Evolutionary conservation across 2,329 filamentous ascomycete species (phyloP), one percentile per base, ranked within the genome.

Genomic region (Clonostachys chloroleuca): DNA sequence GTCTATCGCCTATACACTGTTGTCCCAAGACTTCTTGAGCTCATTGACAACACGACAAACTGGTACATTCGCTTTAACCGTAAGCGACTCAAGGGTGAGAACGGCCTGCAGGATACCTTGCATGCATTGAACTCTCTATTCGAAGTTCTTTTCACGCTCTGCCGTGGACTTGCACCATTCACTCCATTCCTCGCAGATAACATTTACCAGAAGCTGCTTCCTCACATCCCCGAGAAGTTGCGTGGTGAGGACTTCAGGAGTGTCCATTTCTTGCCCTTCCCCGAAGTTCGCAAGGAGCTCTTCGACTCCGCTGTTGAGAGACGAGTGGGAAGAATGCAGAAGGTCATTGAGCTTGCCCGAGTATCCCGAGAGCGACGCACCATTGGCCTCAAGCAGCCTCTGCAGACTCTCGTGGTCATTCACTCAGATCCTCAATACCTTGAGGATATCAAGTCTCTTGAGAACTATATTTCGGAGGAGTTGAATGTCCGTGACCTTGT

Each of bases 51-150:
- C 68, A 91, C 89, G 5, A 96, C 92, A n/a, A 97, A 97, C 69
- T 96, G 92, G 92, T 96, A 96, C 69, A 96, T 96, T 64, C 82
- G 91, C 51, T 95, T 96, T 74, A 96, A 96, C 74, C 81, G 92
- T 47, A 88, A 88, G 66, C 83, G 92, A 47, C 76, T 96, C 55
- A 96, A 96, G 81, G 92, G 92, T 40, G 91, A 95, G 62, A 84
- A 89, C 54, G 90, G 91, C 16, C 68, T 89, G 20, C 80, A 92
- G 13, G 94, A 97, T 63, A 96, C 94, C 12, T 74, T 86, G 44
- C 89, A 95, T 60, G 94, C 92, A 1, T 76, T 99, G 47, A 96
- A 97, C 69, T 92, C 94, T 3, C 80, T 97, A 8, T 96, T 95
- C 59, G 91, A 96, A 68, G 89, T 96, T 47, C 75, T 97, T 18